Percentiles rank a stretch among this genome's conserved stretches.
These are phyloP conservation scores for Zymoseptoria brevis DNA, from an alignment of 2,329 filamentous ascomycete species.

Conservation along the genomic window DNA sequence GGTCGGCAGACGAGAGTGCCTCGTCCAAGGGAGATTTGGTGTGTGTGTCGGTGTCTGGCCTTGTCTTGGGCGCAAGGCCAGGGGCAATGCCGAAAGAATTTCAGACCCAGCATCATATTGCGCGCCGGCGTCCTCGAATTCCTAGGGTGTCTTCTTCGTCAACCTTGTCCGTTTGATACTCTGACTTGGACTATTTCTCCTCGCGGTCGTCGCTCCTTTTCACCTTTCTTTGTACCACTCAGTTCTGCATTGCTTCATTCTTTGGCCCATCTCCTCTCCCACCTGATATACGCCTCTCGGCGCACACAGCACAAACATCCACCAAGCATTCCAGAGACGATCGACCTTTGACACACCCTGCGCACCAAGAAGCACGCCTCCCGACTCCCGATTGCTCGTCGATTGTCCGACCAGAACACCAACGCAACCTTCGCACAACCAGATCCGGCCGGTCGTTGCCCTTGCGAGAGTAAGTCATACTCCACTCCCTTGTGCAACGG, in stretches of 20 bases:
- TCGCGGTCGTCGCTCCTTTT: not conserved
- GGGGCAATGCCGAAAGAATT: not conserved
- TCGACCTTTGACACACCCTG: constrained; percentile 10
- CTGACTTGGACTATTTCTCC: not conserved
- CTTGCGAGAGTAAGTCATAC: constrained; percentile 20
- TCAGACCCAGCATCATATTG: not conserved
- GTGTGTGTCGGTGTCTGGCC: not conserved
- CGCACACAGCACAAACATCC: constrained; percentile 14
- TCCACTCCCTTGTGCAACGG: constrained; percentile 15
- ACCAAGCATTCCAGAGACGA: constrained; percentile 12
- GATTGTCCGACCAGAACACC: constrained; percentile 12
- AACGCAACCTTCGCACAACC: constrained; percentile 7
- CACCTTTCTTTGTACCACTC: not conserved
- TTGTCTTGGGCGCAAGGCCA: not conserved
- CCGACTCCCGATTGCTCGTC: constrained; percentile 7
- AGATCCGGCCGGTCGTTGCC: constrained; percentile 12
- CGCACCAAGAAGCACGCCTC: constrained; percentile 10
- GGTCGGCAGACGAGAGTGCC: not conserved
- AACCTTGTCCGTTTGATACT: not conserved
- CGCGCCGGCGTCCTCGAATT: not conserved
- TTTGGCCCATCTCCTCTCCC: not conserved
- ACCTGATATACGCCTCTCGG: not conserved
- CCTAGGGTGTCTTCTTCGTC: not conserved
- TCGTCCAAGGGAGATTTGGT: not conserved
- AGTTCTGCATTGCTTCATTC: not conserved